Percentiles rank a stretch among this genome's conserved stretches.
These are phyloP conservation scores for Paramecium tetraurelia DNA, from an alignment of 73 alveolate genomes.

Conservation along the genomic window DNA sequence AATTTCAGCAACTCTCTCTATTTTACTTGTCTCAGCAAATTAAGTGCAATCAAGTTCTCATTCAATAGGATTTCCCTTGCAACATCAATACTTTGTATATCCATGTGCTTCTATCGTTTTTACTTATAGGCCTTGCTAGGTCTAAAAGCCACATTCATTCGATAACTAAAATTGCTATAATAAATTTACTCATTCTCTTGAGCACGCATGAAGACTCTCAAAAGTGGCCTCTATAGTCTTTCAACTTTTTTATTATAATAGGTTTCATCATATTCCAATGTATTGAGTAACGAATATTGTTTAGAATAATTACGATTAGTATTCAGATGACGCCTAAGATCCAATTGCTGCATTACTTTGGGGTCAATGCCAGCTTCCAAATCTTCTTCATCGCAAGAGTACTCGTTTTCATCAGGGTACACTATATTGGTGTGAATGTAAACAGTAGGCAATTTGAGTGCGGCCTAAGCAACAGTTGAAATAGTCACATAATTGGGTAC, in stretches of 20 bases:
- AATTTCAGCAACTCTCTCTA: neutral
- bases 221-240: neutral
- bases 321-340: neutral
- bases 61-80: neutral
- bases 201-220: conserved; percentile 43
- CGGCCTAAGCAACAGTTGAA: neutral
- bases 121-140: neutral
- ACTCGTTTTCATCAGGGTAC: conserved; percentile 45
- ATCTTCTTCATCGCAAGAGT: conserved; percentile 40
- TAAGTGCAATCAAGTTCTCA: neutral
- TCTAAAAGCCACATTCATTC: conserved; percentile 4
- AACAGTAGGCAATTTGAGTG: neutral
- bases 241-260: neutral
- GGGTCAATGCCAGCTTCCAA: neutral
- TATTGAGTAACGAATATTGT: neutral
- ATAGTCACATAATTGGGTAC: neutral
- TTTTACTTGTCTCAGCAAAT: neutral
- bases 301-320: neutral
- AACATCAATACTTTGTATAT: neutral
- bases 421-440: conserved; percentile 33
- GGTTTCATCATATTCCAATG: neutral
- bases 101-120: neutral
- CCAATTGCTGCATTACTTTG: neutral
- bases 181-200: conserved; percentile 17
- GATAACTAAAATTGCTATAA: neutral